Evolutionary conservation across 2,329 filamentous ascomycete species (phyloP).

Genomic region (Camillea tinctor): DNA sequence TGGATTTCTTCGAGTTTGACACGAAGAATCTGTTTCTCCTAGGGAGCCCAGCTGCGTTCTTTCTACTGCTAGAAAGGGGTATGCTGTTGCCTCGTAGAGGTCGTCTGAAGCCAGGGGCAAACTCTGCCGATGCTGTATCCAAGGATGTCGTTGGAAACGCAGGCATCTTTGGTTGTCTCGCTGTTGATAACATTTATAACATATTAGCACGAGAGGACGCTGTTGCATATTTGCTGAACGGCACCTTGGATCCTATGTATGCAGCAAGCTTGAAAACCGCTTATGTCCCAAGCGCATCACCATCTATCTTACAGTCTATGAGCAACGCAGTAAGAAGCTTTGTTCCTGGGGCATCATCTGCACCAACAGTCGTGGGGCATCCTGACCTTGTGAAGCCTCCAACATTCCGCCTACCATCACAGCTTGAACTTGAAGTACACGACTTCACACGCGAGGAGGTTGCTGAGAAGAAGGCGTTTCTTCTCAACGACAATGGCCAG

Average conservation of each 20-base stretch:
- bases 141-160: constrained; percentile 69
- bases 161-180: constrained; percentile 83
- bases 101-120: constrained; percentile 71
- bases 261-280: constrained; percentile 74
- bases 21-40: constrained; percentile 86
- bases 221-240: constrained; percentile 90
- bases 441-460: constrained; percentile 92
- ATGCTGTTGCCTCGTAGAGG: constrained; percentile 73
- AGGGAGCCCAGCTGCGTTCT: constrained; percentile 90
- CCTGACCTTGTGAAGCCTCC: constrained; percentile 35
- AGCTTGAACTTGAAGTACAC: constrained; percentile 91
- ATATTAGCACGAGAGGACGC: constrained; percentile 70
- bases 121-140: constrained; percentile 58
- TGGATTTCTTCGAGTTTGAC: constrained; percentile 81
- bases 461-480: constrained; percentile 80
- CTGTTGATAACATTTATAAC: constrained; percentile 96
- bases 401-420: constrained; percentile 54
- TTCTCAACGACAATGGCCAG: constrained; percentile 95
- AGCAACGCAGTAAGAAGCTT: constrained; percentile 62
- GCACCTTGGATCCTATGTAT: constrained; percentile 80
- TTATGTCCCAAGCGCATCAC: constrained; percentile 71
- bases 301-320: constrained; percentile 64
- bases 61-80: constrained; percentile 77
- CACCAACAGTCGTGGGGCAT: constrained; percentile 31
- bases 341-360: constrained; percentile 49